These are phyloP conservation scores for Akanthomyces uredinophilus DNA, from an alignment of 2,329 filamentous ascomycete genomes.

Conservation along the genomic window DNA sequence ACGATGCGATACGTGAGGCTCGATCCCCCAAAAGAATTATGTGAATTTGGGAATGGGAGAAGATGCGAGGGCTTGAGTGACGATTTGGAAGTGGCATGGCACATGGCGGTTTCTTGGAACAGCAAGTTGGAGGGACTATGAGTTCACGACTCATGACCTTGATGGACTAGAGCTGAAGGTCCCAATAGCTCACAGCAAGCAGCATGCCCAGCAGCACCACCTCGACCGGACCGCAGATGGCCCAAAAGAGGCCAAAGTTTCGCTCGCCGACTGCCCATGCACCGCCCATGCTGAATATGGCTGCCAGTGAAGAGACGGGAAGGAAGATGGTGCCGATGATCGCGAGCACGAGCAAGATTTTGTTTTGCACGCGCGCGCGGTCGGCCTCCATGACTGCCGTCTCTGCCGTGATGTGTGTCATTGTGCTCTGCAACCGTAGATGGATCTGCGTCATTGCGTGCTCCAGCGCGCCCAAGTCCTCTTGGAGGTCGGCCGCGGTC, in stretches of 20 bases:
- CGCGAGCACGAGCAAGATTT: constrained; percentile 14
- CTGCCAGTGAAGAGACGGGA: constrained; percentile 13
- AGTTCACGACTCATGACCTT: neutral
- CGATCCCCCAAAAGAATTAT: neutral
- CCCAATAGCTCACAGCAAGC: constrained; percentile 11
- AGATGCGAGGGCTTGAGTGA: neutral
- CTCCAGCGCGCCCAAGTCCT: constrained; percentile 9
- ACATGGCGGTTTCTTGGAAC: neutral
- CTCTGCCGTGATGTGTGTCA: constrained; percentile 16
- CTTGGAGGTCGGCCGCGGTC: constrained; percentile 1
- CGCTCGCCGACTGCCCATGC: constrained; percentile 14
- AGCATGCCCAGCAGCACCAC: constrained; percentile 9
- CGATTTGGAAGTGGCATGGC: neutral
- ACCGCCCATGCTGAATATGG: constrained; percentile 17
- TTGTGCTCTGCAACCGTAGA: constrained; percentile 14
- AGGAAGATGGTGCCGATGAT: constrained; percentile 15
- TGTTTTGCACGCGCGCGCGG: constrained; percentile 15
- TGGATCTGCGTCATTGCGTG: constrained; percentile 12
- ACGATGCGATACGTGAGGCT: constrained; percentile 12
- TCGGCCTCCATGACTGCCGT: constrained; percentile 16
- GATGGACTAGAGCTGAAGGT: neutral
- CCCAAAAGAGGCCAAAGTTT: constrained; percentile 14
- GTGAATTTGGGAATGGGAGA: neutral
- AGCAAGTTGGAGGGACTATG: neutral
- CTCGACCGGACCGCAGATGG: constrained; percentile 13